Conservation (phyloP, 1,284 basidiomycete genomes). For the Ganoderma lucidum region DNA sequence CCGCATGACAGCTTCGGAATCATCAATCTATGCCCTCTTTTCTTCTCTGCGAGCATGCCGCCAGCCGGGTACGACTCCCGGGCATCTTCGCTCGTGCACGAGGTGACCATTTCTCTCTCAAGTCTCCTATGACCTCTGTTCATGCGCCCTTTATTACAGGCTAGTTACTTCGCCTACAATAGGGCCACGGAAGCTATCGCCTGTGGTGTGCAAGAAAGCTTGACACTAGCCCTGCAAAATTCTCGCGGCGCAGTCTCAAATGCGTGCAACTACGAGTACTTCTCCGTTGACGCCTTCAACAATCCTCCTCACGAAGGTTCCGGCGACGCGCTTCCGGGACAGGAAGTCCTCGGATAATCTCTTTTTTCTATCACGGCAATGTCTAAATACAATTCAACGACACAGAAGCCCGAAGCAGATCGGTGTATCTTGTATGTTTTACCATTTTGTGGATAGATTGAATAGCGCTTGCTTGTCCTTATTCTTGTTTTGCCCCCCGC, state of each 20-base stretch:
- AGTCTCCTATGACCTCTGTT: background rate
- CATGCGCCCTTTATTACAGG: background rate
- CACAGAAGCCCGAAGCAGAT: background rate
- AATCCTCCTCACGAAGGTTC: background rate
- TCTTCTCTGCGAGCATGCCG: background rate
- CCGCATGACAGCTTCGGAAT: background rate
- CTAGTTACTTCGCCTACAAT: background rate
- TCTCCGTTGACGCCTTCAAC: background rate
- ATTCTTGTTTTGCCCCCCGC: background rate
- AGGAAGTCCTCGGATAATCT: background rate
- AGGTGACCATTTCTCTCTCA: background rate
- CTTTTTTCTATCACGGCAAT: background rate
- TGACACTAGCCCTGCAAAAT: background rate
- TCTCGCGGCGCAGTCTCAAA: background rate
- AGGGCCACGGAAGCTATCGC: background rate
- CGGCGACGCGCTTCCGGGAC: background rate
- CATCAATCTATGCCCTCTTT: background rate
- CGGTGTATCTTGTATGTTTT: background rate
- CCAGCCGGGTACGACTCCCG: background rate
- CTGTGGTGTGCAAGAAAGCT: background rate
- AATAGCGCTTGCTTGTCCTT: background rate
- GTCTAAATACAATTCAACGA: background rate
- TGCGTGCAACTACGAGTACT: slow-evolving; percentile 7
- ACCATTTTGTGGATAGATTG: background rate
- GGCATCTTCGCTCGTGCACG: background rate